These are phyloP conservation scores for Microbotryum scabiosae DNA, from an alignment of 1,284 basidiomycete genomes.

Conservation along the genomic window DNA sequence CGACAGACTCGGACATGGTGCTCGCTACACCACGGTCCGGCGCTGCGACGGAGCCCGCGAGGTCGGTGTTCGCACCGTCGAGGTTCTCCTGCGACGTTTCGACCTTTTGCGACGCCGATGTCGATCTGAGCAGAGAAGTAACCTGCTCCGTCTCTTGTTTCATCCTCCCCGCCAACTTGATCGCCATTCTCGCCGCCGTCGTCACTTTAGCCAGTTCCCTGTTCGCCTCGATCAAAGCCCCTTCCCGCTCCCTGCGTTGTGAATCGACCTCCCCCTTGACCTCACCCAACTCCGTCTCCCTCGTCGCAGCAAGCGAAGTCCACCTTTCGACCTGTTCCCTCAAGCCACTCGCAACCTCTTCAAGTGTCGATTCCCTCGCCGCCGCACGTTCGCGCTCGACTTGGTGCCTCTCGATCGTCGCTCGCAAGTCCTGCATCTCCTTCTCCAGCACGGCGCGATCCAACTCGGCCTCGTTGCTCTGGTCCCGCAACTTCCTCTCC, in stretches of 20 bases:
- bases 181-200: constrained; percentile 11
- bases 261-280: constrained; percentile 54
- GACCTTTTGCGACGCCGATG: constrained; percentile 25
- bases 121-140: constrained; percentile 5
- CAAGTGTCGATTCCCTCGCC: constrained; percentile 52
- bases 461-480: constrained; percentile 41
- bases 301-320: constrained; percentile 50
- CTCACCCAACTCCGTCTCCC: constrained; percentile 55
- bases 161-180: constrained; percentile 14
- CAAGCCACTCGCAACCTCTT: constrained; percentile 56
- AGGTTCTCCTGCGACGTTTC: constrained; percentile 49
- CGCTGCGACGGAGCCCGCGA: constrained; percentile 1
- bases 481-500: constrained; percentile 72
- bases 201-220: constrained; percentile 53
- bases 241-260: constrained; percentile 59
- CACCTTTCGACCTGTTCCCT: constrained; percentile 58
- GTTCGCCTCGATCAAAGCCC: constrained; percentile 60
- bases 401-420: constrained; percentile 51
- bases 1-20: constrained; percentile 3
- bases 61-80: constrained; percentile 49
- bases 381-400: constrained; percentile 52
- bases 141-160: constrained; percentile 17
- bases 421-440: constrained; percentile 41
- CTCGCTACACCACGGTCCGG: background rate
- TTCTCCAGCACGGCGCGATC: constrained; percentile 40